Evolutionary conservation across 352 stramenopile species (phyloP).

Genomic region (Phytophthora pluvialis): DNA sequence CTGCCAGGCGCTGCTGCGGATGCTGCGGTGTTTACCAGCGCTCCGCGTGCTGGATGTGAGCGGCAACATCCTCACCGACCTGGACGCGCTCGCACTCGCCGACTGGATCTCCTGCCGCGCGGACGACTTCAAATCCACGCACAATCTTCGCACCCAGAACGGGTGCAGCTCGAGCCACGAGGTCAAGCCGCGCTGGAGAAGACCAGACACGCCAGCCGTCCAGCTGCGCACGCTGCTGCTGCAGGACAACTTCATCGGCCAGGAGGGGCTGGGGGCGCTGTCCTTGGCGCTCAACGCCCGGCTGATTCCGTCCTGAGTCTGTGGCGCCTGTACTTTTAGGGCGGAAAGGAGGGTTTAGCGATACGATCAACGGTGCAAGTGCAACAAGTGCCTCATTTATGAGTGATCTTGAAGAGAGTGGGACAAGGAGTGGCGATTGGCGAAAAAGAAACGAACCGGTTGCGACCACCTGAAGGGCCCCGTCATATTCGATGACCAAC

Average conservation of each 20-base stretch:
- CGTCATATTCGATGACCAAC: background rate
- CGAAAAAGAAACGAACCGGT: constrained; percentile 17
- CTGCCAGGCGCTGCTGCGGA: constrained; percentile 38
- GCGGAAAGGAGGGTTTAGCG: background rate
- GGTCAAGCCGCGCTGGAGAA: background rate
- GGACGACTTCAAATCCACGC: constrained; percentile 6
- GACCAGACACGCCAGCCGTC: background rate
- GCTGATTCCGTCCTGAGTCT: constrained; percentile 13
- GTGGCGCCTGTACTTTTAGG: background rate
- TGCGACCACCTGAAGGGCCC: constrained; percentile 22
- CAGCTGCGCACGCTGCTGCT: constrained; percentile 34
- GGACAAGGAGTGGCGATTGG: constrained; percentile 19
- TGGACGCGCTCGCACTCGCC: constrained; percentile 43
- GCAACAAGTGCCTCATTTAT: constrained; percentile 9
- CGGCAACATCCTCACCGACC: constrained; percentile 67
- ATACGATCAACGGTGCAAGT: constrained; percentile 3
- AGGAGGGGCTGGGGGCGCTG: constrained; percentile 32
- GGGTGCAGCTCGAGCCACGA: constrained; percentile 6
- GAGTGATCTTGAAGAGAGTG: constrained; percentile 22
- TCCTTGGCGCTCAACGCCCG: constrained; percentile 28
- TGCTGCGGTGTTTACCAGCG: constrained; percentile 29
- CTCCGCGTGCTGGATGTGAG: constrained; percentile 48
- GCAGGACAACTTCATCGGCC: constrained; percentile 46
- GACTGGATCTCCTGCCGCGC: constrained; percentile 24
- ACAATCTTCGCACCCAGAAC: constrained; percentile 4